phyloP scores from a whole-genome alignment of 768 basidiomycete genomes.

The Serendipita sp. region DNA sequence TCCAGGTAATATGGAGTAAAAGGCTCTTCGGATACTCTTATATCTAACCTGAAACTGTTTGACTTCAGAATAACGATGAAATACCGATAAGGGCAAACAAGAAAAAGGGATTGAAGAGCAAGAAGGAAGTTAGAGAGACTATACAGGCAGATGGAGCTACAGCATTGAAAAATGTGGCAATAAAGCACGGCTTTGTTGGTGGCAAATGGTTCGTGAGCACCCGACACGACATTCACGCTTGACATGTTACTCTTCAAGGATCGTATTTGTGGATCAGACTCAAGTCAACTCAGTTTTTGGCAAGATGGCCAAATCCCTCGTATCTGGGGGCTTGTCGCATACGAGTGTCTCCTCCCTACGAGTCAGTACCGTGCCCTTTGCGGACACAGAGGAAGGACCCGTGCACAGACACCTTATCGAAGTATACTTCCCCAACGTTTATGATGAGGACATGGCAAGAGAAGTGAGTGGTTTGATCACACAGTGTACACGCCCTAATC shows the following conservation, averaged over 20 bases:
- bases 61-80: constrained; percentile 33
- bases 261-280: constrained; percentile 45
- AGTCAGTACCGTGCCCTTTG: constrained; percentile 42
- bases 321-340: constrained; percentile 42
- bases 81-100: constrained; percentile 55
- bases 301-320: constrained; percentile 50
- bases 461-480: constrained; percentile 24
- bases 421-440: constrained; percentile 55
- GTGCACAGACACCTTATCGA: constrained; percentile 52
- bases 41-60: neutral
- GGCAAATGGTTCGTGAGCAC: constrained; percentile 47
- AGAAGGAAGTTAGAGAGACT: constrained; percentile 58
- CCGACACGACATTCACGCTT: neutral
- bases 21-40: neutral
- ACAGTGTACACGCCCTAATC: constrained; percentile 7
- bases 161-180: constrained; percentile 43
- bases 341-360: constrained; percentile 44
- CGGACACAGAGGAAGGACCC: constrained; percentile 23
- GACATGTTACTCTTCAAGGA: constrained; percentile 25
- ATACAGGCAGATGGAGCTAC: constrained; percentile 41
- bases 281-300: constrained; percentile 50
- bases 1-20: neutral
- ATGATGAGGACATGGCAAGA: constrained; percentile 41
- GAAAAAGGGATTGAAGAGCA: constrained; percentile 55
- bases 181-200: constrained; percentile 32